Conservation (phyloP, 1,284 basidiomycete species). For the Puccinia coronata region DNA sequence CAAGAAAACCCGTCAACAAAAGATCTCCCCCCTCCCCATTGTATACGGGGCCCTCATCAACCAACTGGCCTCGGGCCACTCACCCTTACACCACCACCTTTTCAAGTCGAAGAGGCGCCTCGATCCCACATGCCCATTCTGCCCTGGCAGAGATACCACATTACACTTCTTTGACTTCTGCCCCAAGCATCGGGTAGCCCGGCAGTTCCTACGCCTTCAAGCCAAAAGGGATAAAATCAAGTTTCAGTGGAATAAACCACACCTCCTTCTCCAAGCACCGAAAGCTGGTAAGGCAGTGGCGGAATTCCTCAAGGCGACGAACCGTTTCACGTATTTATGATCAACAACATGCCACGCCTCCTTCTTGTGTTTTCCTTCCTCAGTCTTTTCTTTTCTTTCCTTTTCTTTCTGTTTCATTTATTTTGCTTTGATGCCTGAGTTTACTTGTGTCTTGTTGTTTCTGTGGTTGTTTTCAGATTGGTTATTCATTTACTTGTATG, state of each 20-base stretch:
- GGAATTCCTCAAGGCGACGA: not conserved
- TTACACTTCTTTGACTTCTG: not conserved
- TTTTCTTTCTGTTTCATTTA: slow-evolving; percentile 3
- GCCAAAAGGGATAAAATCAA: not conserved
- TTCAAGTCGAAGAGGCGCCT: not conserved
- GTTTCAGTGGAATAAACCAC: not conserved
- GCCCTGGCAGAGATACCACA: not conserved
- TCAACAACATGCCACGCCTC: too few species aligned
- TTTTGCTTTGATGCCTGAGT: slow-evolving; percentile 3
- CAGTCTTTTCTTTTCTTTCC: not conserved
- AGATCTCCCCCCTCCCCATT: not conserved
- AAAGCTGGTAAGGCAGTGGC: not conserved
- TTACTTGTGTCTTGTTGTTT: slow-evolving; percentile 3
- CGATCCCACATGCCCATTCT: not conserved
- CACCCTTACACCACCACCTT: not conserved
- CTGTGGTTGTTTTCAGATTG: not conserved
- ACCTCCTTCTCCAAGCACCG: not conserved
- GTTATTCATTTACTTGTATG: not conserved
- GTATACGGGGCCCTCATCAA: not conserved
- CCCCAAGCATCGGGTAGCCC: not conserved
- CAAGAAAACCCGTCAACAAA: not conserved
- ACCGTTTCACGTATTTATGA: not conserved
- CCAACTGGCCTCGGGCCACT: not conserved
- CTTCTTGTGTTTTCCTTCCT: too few species aligned
- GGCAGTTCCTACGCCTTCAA: not conserved